Evolutionary conservation across 2,329 filamentous ascomycete species (phyloP), one percentile per base, ranked within the genome.

Genomic region (Chaetomium olivaceum): DNA sequence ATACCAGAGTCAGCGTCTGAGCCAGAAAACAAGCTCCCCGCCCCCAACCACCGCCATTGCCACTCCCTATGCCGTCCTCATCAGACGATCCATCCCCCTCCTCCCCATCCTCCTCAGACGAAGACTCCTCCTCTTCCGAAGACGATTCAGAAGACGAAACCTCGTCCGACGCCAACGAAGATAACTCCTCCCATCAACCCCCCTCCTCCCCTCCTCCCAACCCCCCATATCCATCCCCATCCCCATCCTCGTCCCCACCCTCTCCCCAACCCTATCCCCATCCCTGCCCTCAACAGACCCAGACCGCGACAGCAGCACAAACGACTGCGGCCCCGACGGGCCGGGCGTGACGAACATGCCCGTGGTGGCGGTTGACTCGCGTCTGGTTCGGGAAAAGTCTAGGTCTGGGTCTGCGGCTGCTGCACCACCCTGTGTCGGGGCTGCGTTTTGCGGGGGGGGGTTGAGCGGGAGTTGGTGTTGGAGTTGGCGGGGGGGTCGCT

Each of bases 341-440:
- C 23, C 31, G 14, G 50, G 58, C 21, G 57, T 54, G 3, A 67
- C 62, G n/a, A 63, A 65, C 33, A 46, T 12, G 23, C 12, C 12
- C 12, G 23, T 14, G 12, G 48, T 21, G 4, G 51, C 16, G 2
- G 51, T n/a, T 19, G 27, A 33, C n/a, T 33, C 52, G 4, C 29
- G 27, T 12, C 16, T 55, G 7, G 16, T 19, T 3, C 14, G 36
- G 14, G 36, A 14, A 3, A 12, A 2, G 2, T 11, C 12, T 14
- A 2, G 2, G 36, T 19, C 19, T 16, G 36, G 14, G 19, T 5
- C 36, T 43, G 36, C 4, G 12, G 12, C 36, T 19, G 36, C 14
- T 1, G 9, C 36, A 9, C 27, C 27, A 6, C 27, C 27, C 6
- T 6, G 27, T 3, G 27, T 29, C 27, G 3, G 27, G 27, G 27